Base-by-base conservation (phyloP, 75 land plant species). In the Picea sitchensis region DNA sequence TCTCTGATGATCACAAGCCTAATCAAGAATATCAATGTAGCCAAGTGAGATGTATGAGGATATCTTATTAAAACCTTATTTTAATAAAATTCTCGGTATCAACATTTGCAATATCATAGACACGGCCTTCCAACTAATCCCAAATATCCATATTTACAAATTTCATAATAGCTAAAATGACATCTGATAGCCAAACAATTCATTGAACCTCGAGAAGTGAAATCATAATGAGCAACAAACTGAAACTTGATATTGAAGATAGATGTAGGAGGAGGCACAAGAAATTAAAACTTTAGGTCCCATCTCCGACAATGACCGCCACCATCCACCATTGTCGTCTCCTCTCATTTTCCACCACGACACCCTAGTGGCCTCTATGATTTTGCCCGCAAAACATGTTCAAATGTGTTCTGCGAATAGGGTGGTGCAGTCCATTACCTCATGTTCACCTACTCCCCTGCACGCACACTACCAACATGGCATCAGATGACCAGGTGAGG, bases 241-340 rank as follows among this genome's bases (percentile, higher is more conserved):
- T 77, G 84, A 85, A 93, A 93, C 38, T 88, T 87, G 57, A 98
- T 72, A 75, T 75, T 86, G 76, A 95, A 95, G 21, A 89, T 79
- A 71, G 81, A 88, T 94, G 95, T 85, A 13, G 99, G 99, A 63
- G 99, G 99, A 44, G 99, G 99, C 56, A 93, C 86, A 30, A 95
- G 65, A 26, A 88, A 83, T 1, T 89, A 61, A 58, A 90, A 76
- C 61, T 95, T 88, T 4, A 96, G 99, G 36, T 26, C 26, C 26
- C 26, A 26, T 26, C 26, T 26, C 26, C 26, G 26, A 26, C 26
- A 26, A 26, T 26, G 26, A 26, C 0, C 26, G 26, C 26, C 26
- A 26, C 26, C 26, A 26, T 26, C 26, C 26, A 26, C 26, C 26
- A 26, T 26, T 26, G 26, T 26, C 26, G 26, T 26, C 26, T 26